Evolutionary conservation across 2,329 filamentous ascomycete genomes (phyloP).

Genomic region (Ophiocordyceps sinensis): DNA sequence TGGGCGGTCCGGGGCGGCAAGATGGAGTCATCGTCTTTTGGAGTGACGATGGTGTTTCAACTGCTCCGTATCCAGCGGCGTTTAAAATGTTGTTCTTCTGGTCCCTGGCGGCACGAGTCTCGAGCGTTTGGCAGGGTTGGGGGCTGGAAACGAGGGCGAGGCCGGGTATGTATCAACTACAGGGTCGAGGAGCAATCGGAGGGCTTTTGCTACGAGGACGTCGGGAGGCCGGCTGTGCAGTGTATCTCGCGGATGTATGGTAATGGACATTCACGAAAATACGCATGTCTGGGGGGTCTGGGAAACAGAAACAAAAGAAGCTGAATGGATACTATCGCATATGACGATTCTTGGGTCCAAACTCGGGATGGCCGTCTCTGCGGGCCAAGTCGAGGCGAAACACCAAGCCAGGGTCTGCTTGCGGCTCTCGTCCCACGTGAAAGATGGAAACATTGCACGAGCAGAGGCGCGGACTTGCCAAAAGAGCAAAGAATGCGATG

Average conservation of each 20-base stretch:
- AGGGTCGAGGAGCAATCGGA: neutral
- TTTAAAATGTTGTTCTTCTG: neutral
- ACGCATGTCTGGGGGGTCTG: slow-evolving; percentile 4
- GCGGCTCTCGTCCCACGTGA: no score
- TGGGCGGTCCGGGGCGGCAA: neutral
- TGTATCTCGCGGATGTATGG: slow-evolving; percentile 2
- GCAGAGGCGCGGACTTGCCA: neutral
- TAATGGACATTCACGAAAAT: slow-evolving; percentile 6
- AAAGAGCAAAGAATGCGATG: neutral
- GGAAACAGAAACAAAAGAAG: slow-evolving; percentile 1
- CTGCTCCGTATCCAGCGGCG: neutral
- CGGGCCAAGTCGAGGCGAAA: no score
- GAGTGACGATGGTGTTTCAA: neutral
- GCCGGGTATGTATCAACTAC: neutral
- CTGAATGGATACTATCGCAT: slow-evolving; percentile 4
- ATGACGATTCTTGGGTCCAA: neutral
- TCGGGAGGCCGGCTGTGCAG: neutral
- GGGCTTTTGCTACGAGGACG: neutral
- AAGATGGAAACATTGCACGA: no score
- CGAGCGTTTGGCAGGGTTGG: neutral
- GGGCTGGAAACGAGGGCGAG: neutral
- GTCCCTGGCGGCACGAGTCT: slow-evolving; percentile 1
- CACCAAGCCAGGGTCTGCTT: no score
- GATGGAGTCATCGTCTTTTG: neutral
- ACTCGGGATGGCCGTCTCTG: neutral